phyloP scores from a whole-genome alignment of 2,329 filamentous ascomycete species.

The Rosellinia necatrix region DNA sequence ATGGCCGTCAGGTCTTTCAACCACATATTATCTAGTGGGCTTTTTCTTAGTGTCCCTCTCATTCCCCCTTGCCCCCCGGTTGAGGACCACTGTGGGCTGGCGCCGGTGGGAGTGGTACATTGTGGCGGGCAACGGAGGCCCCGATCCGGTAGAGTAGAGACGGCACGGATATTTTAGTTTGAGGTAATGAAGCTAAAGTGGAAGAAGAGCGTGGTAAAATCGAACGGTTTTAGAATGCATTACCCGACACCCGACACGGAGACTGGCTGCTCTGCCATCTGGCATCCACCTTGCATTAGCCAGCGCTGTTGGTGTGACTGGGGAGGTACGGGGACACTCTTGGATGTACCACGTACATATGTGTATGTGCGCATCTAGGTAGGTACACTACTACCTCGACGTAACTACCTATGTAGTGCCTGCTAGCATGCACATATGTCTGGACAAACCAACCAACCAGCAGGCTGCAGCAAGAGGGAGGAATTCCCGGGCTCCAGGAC shows the following conservation, averaged over 20 bases:
- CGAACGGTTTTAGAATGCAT: constrained; percentile 35
- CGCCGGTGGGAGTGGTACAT: constrained; percentile 10
- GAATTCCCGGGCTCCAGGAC: constrained; percentile 27
- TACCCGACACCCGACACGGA: constrained; percentile 31
- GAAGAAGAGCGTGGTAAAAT: constrained; percentile 38
- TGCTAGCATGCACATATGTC: too few species aligned
- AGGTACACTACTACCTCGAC: too few species aligned
- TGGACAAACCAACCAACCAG: too few species aligned
- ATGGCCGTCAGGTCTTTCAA: constrained; percentile 4
- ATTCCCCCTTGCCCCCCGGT: too few species aligned
- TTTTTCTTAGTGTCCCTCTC: too few species aligned
- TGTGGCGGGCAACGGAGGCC: constrained; percentile 20
- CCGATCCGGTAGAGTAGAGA: constrained; percentile 30
- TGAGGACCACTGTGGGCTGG: constrained; percentile 9
- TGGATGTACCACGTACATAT: neutral
- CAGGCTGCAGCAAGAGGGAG: constrained; percentile 21
- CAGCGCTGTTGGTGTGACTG: neutral
- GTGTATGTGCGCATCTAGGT: too few species aligned
- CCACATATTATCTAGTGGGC: neutral
- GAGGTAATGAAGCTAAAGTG: constrained; percentile 29
- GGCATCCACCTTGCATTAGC: constrained; percentile 7
- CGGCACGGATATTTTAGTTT: constrained; percentile 39
- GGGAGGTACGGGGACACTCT: too few species aligned
- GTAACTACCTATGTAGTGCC: too few species aligned
- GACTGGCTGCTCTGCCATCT: constrained; percentile 17